Conservation (phyloP, 495 filamentous ascomycete genomes). For the Penicillium silybi region DNA sequence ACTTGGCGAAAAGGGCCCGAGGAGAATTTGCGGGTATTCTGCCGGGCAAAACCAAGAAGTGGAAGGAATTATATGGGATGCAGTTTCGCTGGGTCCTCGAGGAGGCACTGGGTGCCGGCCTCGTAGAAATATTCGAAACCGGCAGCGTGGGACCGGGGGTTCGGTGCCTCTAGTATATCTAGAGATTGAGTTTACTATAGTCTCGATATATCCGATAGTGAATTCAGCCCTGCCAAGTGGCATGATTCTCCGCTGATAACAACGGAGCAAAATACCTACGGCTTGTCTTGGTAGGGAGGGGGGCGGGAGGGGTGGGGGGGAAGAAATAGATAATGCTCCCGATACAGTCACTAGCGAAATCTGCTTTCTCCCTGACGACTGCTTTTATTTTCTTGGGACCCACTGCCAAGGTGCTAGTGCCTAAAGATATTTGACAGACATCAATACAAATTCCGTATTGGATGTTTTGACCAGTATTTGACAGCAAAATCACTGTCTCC, state of each 20-base stretch:
- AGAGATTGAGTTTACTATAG: neutral
- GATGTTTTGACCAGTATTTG: too few relatives aligned
- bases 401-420: too few relatives aligned
- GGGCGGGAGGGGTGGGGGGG: too few relatives aligned
- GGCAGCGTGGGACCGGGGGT: constrained; percentile 74
- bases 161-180: constrained; percentile 41
- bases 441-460: too few relatives aligned
- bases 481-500: too few relatives aligned
- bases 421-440: too few relatives aligned
- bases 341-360: too few relatives aligned
- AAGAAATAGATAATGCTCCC: neutral
- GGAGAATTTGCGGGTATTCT: constrained; percentile 69
- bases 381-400: too few relatives aligned
- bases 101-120: constrained; percentile 71
- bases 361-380: too few relatives aligned
- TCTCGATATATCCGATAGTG: neutral
- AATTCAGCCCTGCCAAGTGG: neutral
- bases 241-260: constrained; percentile 5
- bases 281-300: too few relatives aligned
- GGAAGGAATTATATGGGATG: constrained; percentile 75
- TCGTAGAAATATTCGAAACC: constrained; percentile 84
- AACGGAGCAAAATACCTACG: neutral
- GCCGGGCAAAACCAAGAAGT: constrained; percentile 71
- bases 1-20: constrained; percentile 57
- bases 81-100: constrained; percentile 74